These are phyloP conservation scores for Euphorbia lathyris DNA, from an alignment of 345 rosid genomes.

Conservation along the genomic window DNA sequence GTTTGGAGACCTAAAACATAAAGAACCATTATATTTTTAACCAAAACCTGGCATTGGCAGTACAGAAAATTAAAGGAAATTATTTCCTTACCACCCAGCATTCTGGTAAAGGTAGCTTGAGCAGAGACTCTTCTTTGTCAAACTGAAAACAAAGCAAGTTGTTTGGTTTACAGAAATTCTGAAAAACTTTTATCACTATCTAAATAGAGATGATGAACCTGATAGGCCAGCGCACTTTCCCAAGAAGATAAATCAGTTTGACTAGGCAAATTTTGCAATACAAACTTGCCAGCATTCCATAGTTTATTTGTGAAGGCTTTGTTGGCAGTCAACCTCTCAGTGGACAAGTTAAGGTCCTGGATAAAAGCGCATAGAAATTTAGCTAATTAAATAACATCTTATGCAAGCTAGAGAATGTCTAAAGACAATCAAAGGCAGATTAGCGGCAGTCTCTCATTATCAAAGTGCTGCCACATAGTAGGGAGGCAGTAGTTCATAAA, in stretches of 20 bases:
- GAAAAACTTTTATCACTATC: background rate
- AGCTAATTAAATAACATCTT: constrained; percentile 20
- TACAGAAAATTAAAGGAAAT: background rate
- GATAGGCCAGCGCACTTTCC: constrained; percentile 56
- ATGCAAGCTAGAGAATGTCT: constrained; percentile 14
- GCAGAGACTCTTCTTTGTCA: constrained; percentile 59
- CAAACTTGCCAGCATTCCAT: constrained; percentile 99
- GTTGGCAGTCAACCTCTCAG: constrained; percentile 90
- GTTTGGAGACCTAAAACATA: constrained; percentile 72
- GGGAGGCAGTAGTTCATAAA: background rate
- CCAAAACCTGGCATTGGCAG: background rate
- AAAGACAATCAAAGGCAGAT: constrained; percentile 10
- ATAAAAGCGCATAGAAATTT: constrained; percentile 23
- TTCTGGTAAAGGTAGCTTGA: constrained; percentile 70
- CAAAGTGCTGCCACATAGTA: background rate
- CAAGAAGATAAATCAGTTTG: constrained; percentile 62
- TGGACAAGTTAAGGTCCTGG: constrained; percentile 90
- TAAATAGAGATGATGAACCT: constrained; percentile 38
- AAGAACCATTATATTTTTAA: background rate
- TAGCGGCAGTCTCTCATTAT: background rate
- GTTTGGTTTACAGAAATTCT: constrained; percentile 10
- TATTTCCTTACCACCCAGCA: constrained; percentile 81
- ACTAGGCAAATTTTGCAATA: constrained; percentile 79
- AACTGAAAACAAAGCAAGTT: constrained; percentile 44
- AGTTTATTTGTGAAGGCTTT: constrained; percentile 94